Percentiles rank a stretch among this genome's conserved stretches.
Evolutionary conservation across 1,139 yeast species (phyloP).

Genomic region (Geotrichum candidum): DNA sequence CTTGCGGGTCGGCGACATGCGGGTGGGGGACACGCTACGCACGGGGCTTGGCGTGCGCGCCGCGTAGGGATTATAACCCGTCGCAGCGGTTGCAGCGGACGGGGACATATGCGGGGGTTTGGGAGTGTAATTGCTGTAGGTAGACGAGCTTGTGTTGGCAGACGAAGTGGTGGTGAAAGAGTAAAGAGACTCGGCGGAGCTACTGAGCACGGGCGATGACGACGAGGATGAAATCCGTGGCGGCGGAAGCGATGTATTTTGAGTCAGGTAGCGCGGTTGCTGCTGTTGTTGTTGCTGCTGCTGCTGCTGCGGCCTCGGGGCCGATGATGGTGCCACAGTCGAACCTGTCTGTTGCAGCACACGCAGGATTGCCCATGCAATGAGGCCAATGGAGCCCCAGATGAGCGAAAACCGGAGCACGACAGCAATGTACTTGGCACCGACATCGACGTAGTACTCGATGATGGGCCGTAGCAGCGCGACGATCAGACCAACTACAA

Average conservation of each 20-base stretch:
- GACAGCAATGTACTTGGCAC: constrained; percentile 23
- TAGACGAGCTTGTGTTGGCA: neutral
- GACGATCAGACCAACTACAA: constrained; percentile 24
- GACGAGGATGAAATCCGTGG: neutral
- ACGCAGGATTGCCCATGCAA: constrained; percentile 22
- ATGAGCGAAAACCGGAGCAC: constrained; percentile 23
- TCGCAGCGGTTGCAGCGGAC: neutral
- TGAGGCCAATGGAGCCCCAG: constrained; percentile 26
- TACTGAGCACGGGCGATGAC: neutral
- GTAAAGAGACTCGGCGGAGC: constrained; percentile 17
- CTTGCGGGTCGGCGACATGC: constrained; percentile 14
- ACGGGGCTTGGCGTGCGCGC: constrained; percentile 8
- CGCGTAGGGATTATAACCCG: constrained; percentile 12
- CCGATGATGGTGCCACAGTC: neutral
- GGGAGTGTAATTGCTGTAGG: constrained; percentile 14
- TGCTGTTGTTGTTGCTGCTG: constrained; percentile 1
- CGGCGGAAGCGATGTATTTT: neutral
- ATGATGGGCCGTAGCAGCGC: constrained; percentile 25
- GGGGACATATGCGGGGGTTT: constrained; percentile 7
- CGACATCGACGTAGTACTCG: constrained; percentile 26
- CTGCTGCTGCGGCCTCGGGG: neutral
- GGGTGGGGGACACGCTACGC: constrained; percentile 16
- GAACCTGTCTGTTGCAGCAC: constrained; percentile 18
- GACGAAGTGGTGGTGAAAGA: constrained; percentile 13
- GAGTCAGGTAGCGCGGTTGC: constrained; percentile 3